Percentiles rank a stretch among this genome's conserved stretches.
These are phyloP conservation scores for Cardiospermum halicacabum DNA, from an alignment of 345 rosid species.

Conservation along the genomic window DNA sequence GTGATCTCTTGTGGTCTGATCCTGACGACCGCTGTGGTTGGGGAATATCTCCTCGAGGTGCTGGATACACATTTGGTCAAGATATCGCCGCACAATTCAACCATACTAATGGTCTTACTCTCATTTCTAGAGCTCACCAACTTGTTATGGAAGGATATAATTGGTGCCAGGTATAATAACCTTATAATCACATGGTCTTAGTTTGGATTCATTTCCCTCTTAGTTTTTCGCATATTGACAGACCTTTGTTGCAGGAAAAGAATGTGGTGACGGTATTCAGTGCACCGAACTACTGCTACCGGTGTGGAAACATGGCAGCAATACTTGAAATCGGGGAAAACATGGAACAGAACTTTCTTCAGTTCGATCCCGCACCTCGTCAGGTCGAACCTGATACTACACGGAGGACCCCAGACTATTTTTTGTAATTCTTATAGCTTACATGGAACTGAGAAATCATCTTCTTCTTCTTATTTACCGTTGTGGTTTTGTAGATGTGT, in stretches of 20 bases:
- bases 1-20: conserved; percentile 81
- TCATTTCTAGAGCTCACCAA: conserved; percentile 85
- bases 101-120: conserved; percentile 67
- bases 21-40: conserved; percentile 57
- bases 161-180: conserved; percentile 66
- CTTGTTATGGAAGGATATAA: conserved; percentile 91
- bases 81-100: conserved; percentile 72
- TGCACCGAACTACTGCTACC: conserved; percentile 79
- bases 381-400: conserved; percentile 77
- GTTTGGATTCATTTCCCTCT: background rate
- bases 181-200: background rate
- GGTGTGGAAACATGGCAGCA: conserved; percentile 88
- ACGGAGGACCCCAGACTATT: conserved; percentile 81
- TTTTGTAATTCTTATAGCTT: conserved; percentile 44
- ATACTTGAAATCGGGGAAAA: conserved; percentile 81
- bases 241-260: conserved; percentile 50
- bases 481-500: conserved; percentile 44
- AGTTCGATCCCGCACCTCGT: conserved; percentile 89
- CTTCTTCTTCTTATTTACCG: conserved; percentile 18
- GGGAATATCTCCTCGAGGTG: conserved; percentile 60
- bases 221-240: background rate
- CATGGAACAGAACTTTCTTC: conserved; percentile 81
- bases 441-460: conserved; percentile 13
- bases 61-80: conserved; percentile 59
- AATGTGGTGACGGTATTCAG: conserved; percentile 82